These are phyloP conservation scores for Aspergillus hiratsukae DNA, from an alignment of 2,329 filamentous ascomycete species.

Conservation along the genomic window DNA sequence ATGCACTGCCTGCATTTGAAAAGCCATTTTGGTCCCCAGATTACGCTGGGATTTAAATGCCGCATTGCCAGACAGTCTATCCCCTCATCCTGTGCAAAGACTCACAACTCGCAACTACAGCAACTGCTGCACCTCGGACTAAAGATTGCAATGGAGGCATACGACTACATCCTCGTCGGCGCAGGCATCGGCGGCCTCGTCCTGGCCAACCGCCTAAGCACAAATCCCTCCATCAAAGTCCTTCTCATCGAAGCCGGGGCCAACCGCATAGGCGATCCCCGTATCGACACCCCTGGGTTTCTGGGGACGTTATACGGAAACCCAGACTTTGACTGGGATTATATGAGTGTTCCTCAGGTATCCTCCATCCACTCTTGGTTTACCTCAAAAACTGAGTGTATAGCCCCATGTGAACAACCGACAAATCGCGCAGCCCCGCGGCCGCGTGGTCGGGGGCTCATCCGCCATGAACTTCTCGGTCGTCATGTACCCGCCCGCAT, in stretches of 20 bases:
- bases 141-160: not conserved
- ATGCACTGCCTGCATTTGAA: not conserved
- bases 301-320: conserved; percentile 14
- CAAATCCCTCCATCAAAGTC: conserved; percentile 21
- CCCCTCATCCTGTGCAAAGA: not conserved
- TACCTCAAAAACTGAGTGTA: not conserved
- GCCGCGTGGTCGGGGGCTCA: conserved; percentile 48
- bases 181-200: conserved; percentile 30
- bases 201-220: conserved; percentile 28
- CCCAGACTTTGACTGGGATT: conserved; percentile 24
- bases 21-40: not conserved
- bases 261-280: conserved; percentile 19
- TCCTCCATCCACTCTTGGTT: not conserved
- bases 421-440: conserved; percentile 42
- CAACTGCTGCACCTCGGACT: not conserved
- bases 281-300: conserved; percentile 19
- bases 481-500: conserved; percentile 18
- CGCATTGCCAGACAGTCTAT: not conserved
- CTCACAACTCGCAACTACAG: not conserved
- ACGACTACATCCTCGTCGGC: conserved; percentile 30
- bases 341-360: conserved; percentile 23
- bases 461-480: conserved; percentile 42
- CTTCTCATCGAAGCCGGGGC: conserved; percentile 27
- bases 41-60: not conserved
- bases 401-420: conserved; percentile 35